Conservation (phyloP, 73 alveolate species). For the Paramecium biaurelia region DNA sequence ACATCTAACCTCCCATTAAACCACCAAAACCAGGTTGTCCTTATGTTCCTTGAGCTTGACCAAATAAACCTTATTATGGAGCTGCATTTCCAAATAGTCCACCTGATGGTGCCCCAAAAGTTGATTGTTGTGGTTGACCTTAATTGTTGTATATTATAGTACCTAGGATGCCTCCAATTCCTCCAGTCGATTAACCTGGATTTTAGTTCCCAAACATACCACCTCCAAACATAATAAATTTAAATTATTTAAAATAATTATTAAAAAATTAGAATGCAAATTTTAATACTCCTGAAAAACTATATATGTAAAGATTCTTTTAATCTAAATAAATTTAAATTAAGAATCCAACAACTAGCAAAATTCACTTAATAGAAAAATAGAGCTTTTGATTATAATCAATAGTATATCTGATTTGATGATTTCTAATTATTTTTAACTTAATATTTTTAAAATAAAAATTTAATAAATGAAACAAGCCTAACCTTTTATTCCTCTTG, state of each 20-base stretch:
- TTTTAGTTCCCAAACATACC: neutral
- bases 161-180: constrained; percentile 41
- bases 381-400: neutral
- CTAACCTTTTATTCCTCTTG: constrained; percentile 16
- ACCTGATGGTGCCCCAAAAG: constrained; percentile 28
- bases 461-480: neutral
- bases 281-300: neutral
- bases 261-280: neutral
- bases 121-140: neutral
- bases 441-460: neutral
- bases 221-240: constrained; percentile 12
- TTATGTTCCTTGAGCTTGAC: neutral
- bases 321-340: neutral
- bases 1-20: neutral
- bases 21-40: constrained; percentile 13
- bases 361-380: too few species aligned
- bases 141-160: neutral
- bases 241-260: constrained; percentile 9
- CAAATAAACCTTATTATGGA: neutral
- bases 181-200: neutral
- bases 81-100: neutral
- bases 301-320: neutral
- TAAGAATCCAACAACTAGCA: neutral
- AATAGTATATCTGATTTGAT: neutral
- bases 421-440: neutral